phyloP scores from a whole-genome alignment of 1,284 basidiomycete species.

The Cutaneotrichosporon cavernicola region DNA sequence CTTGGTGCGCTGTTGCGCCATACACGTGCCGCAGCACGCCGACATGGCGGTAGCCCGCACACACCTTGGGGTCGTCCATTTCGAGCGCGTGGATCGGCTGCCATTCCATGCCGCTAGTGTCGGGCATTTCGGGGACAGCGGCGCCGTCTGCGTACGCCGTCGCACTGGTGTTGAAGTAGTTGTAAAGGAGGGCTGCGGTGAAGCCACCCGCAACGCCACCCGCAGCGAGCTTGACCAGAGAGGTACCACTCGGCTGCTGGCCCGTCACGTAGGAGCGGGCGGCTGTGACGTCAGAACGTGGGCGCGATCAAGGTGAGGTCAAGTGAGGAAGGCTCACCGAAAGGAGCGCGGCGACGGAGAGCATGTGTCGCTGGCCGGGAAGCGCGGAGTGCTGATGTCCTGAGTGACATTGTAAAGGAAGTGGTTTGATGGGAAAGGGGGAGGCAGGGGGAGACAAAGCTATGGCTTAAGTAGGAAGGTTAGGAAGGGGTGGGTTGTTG shows the following conservation, averaged over 20 bases:
- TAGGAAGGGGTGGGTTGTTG: background rate
- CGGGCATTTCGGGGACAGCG: slow-evolving; percentile 35
- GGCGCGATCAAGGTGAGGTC: background rate
- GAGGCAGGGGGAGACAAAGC: background rate
- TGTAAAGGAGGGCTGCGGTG: slow-evolving; percentile 12
- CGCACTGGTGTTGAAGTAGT: slow-evolving; percentile 8
- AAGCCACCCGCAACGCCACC: slow-evolving; percentile 20
- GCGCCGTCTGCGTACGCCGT: slow-evolving; percentile 32
- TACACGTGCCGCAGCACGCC: slow-evolving; percentile 7
- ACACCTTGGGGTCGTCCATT: slow-evolving; percentile 49
- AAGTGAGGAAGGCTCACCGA: slow-evolving; percentile 3
- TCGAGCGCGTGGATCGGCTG: slow-evolving; percentile 44
- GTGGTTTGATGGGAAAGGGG: background rate
- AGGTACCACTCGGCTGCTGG: background rate
- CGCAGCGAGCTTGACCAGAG: slow-evolving; percentile 12
- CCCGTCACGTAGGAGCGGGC: slow-evolving; percentile 16
- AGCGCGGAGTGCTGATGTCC: slow-evolving; percentile 15
- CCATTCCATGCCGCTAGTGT: slow-evolving; percentile 40
- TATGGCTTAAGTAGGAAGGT: background rate
- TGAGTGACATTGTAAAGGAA: background rate
- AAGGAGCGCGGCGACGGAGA: slow-evolving; percentile 13
- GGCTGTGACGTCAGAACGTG: slow-evolving; percentile 5
- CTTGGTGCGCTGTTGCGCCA: background rate
- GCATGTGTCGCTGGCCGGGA: slow-evolving; percentile 14
- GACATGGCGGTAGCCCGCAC: slow-evolving; percentile 21